Conservation (phyloP, 345 rosid genomes). For the Bruguiera gymnorhiza region DNA sequence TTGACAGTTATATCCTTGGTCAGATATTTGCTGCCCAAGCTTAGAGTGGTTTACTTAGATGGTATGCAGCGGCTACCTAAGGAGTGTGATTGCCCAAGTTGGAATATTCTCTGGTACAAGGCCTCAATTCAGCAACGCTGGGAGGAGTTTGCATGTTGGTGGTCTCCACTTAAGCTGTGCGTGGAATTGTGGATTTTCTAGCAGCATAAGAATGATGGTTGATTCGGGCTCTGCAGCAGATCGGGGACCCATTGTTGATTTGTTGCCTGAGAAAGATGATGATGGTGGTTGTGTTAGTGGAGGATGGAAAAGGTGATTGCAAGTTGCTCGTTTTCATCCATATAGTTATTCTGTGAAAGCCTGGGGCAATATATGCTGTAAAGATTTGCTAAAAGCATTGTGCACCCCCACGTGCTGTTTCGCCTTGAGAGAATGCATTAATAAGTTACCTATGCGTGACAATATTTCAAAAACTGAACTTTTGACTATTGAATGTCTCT, state of each 20-base stretch:
- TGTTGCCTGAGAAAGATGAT: slow-evolving; percentile 57
- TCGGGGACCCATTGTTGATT: slow-evolving; percentile 34
- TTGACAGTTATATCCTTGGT: slow-evolving; percentile 19
- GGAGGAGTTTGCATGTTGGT: slow-evolving; percentile 39
- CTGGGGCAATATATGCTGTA: neutral
- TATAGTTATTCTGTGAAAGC: neutral
- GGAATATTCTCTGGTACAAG: slow-evolving; percentile 43
- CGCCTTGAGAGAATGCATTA: neutral
- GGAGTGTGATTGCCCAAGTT: slow-evolving; percentile 61
- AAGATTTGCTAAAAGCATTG: neutral
- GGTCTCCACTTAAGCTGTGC: slow-evolving; percentile 29
- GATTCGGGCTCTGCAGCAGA: slow-evolving; percentile 57
- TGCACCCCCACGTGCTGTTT: neutral
- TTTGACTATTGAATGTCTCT: no score
- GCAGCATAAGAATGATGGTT: slow-evolving; percentile 64
- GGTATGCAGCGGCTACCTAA: slow-evolving; percentile 69
- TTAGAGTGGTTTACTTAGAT: slow-evolving; percentile 46
- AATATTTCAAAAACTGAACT: no score
- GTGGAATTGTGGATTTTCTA: slow-evolving; percentile 30
- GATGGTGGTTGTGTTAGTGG: slow-evolving; percentile 71
- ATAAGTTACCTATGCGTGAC: no score
- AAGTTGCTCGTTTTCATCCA: neutral
- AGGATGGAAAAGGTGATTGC: slow-evolving; percentile 81
- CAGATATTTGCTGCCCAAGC: slow-evolving; percentile 33
- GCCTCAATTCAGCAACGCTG: slow-evolving; percentile 23